phyloP scores from a whole-genome alignment of 495 filamentous ascomycete species.

The Chaetomium fimeti region DNA sequence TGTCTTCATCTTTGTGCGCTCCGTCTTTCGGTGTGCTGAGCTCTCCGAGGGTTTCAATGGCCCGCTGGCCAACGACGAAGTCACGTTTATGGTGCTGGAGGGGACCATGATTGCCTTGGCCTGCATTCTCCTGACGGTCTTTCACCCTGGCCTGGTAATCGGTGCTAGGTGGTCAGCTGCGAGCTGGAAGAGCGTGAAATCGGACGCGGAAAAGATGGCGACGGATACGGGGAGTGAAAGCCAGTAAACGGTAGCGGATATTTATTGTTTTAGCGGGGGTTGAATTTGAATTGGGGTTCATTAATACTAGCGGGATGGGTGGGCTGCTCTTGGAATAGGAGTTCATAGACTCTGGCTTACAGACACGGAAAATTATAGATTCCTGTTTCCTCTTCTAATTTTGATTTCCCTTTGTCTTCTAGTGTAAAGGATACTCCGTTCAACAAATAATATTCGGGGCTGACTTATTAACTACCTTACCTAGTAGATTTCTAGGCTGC shows the following conservation, averaged over 20 bases:
- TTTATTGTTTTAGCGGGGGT: not conserved
- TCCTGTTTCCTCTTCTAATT: too few relatives aligned
- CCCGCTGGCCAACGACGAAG: conserved; percentile 35
- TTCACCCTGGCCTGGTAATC: conserved; percentile 18
- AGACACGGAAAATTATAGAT: too few relatives aligned
- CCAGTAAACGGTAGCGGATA: not conserved
- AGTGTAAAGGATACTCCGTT: too few relatives aligned
- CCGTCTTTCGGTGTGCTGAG: conserved; percentile 39
- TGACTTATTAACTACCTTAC: too few relatives aligned
- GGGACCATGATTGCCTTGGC: conserved; percentile 38
- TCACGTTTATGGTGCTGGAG: conserved; percentile 38
- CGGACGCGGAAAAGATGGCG: conserved; percentile 3
- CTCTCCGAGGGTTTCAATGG: conserved; percentile 40
- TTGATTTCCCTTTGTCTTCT: too few relatives aligned
- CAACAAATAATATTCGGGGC: too few relatives aligned
- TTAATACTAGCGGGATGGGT: not conserved
- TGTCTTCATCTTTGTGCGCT: conserved; percentile 39
- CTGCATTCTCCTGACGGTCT: conserved; percentile 28
- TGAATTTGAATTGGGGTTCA: not conserved
- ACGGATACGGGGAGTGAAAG: not conserved
- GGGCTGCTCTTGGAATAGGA: too few relatives aligned
- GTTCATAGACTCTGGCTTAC: too few relatives aligned
- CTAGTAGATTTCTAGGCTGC: too few relatives aligned
- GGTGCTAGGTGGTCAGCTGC: conserved; percentile 7
- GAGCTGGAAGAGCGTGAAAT: conserved; percentile 7